These are phyloP conservation scores for Penicillium roqueforti DNA, from an alignment of 495 filamentous ascomycete genomes.

Conservation along the genomic window DNA sequence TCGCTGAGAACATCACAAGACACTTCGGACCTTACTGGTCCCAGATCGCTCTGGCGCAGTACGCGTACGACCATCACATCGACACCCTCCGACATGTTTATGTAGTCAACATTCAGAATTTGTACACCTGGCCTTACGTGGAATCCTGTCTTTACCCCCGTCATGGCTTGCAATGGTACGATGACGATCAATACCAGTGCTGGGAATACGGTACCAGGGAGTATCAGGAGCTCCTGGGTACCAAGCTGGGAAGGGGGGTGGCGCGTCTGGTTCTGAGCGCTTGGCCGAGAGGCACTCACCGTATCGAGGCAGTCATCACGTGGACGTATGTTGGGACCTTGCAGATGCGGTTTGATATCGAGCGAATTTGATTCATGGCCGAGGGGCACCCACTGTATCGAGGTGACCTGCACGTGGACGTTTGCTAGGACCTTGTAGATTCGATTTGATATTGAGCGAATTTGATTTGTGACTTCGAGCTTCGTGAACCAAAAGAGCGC, in stretches of 20 bases:
- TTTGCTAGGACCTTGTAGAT: neutral
- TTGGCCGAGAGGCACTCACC: neutral
- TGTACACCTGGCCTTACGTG: neutral
- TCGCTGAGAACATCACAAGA: neutral
- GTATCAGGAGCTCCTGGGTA: neutral
- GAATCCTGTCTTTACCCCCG: neutral
- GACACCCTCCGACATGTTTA: neutral
- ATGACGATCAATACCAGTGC: too few species aligned
- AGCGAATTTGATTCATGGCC: neutral
- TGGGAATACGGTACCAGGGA: neutral
- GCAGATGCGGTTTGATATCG: slow-evolving; percentile 2
- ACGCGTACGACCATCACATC: neutral
- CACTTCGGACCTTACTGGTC: neutral
- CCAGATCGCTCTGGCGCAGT: neutral
- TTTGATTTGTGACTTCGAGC: neutral
- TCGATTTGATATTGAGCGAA: neutral
- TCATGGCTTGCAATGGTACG: neutral
- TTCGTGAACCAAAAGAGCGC: neutral
- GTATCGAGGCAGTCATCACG: neutral
- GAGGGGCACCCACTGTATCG: neutral
- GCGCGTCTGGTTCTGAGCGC: slow-evolving; percentile 1
- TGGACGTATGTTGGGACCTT: neutral
- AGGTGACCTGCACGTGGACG: neutral
- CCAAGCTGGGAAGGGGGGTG: neutral
- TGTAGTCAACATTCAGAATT: neutral